Conservation (phyloP, 2,329 filamentous ascomycete species). For the Zymoseptoria tritici region DNA sequence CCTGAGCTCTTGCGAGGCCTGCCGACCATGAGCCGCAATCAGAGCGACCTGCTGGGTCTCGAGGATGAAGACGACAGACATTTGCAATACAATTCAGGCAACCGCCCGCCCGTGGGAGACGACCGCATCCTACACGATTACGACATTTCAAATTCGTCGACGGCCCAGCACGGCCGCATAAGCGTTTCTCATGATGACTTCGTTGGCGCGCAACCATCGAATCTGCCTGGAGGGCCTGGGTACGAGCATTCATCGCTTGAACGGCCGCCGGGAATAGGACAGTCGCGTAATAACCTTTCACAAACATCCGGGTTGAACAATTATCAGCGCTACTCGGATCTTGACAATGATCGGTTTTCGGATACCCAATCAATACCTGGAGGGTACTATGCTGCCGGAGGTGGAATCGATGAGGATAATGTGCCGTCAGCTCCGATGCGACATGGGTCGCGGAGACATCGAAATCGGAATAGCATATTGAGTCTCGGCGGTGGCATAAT, state of each 20-base stretch:
- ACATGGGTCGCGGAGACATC: conserved; percentile 36
- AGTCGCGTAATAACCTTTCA: conserved; percentile 45
- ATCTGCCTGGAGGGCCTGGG: conserved; percentile 40
- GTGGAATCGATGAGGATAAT: conserved; percentile 51
- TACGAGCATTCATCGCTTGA: conserved; percentile 28
- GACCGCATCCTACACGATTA: conserved; percentile 71
- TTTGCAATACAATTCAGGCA: conserved; percentile 65
- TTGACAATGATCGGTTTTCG: conserved; percentile 74
- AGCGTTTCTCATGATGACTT: conserved; percentile 95
- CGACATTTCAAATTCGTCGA: conserved; percentile 59
- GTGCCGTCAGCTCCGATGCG: conserved; percentile 45
- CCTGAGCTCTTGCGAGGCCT: conserved; percentile 2
- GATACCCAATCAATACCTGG: conserved; percentile 39
- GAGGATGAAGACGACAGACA: conserved; percentile 59
- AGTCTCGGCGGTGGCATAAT: conserved; percentile 79
- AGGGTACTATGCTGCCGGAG: conserved; percentile 67
- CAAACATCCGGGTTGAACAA: conserved; percentile 80
- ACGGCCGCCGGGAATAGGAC: conserved; percentile 33
- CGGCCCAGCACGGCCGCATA: conserved; percentile 57
- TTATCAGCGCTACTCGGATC: conserved; percentile 86
- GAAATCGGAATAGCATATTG: conserved; percentile 79
- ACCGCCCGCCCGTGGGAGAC: conserved; percentile 71
- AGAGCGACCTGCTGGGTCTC: conserved; percentile 52
- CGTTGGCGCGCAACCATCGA: conserved; percentile 54
- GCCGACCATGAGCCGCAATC: conserved; percentile 29